These are phyloP conservation scores for Rubroshorea leprosula DNA, from an alignment of 345 rosid genomes.

Conservation along the genomic window DNA sequence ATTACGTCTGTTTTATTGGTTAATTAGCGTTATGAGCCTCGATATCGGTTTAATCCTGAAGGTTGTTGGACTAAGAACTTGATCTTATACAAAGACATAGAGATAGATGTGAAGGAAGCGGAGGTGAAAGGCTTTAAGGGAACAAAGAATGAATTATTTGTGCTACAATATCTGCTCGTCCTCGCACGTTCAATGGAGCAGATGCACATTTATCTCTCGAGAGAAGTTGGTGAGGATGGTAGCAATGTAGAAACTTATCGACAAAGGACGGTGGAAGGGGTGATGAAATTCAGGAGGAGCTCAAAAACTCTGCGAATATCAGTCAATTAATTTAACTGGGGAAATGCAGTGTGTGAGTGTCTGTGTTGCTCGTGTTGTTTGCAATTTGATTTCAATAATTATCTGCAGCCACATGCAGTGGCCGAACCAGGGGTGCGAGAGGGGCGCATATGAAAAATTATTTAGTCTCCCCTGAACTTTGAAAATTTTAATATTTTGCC, in stretches of 20 bases:
- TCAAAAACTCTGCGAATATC: not conserved
- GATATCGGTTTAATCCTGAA: not conserved
- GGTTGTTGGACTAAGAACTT: not conserved
- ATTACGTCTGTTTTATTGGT: not conserved
- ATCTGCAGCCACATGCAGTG: no score
- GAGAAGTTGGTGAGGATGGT: not conserved
- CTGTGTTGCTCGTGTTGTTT: no score
- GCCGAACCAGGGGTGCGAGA: no score
- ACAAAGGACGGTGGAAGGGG: not conserved
- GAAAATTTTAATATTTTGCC: no score
- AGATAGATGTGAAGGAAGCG: not conserved
- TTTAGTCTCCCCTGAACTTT: no score
- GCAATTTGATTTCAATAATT: no score
- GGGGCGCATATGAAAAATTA: no score
- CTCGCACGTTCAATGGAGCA: not conserved
- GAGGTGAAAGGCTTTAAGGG: constrained; percentile 1
- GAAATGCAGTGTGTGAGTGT: no score
- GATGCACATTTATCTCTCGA: not conserved
- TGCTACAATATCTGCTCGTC: not conserved
- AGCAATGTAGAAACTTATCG: not conserved
- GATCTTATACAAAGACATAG: not conserved
- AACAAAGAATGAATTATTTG: not conserved
- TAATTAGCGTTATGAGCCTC: not conserved
- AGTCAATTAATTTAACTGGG: no score
- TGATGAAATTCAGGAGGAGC: not conserved